phyloP scores from a whole-genome alignment of 441 rosid species.

The Populus trichocarpa region DNA sequence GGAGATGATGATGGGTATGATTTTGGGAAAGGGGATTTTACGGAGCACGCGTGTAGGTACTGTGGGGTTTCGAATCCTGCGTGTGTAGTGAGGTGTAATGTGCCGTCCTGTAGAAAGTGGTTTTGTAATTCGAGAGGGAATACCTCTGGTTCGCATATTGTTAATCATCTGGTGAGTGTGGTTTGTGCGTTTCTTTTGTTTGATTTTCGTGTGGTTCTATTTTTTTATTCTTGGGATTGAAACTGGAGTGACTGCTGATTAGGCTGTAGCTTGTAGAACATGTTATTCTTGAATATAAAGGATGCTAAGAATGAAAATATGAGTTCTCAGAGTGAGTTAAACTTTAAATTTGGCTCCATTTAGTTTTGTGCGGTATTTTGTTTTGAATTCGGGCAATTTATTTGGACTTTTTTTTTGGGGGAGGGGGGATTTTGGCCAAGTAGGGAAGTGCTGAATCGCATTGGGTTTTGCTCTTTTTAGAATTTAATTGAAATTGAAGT shows the following conservation, averaged over 20 bases:
- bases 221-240: neutral
- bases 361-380: neutral
- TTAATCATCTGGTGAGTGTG: slow-evolving; percentile 85
- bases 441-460: neutral
- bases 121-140: slow-evolving; percentile 99
- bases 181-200: neutral
- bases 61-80: slow-evolving; percentile 99
- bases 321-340: neutral
- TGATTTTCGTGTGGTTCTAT: neutral
- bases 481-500: neutral
- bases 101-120: slow-evolving; percentile 98
- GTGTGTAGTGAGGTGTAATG: slow-evolving; percentile 95
- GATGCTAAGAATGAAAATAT: neutral
- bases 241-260: neutral
- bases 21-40: slow-evolving; percentile 77
- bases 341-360: neutral
- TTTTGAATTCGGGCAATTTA: no score
- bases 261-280: neutral
- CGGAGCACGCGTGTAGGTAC: slow-evolving; percentile 93
- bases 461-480: neutral
- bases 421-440: neutral
- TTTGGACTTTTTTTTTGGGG: no score
- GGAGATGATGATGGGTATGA: slow-evolving; percentile 80
- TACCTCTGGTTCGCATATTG: slow-evolving; percentile 98
- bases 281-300: neutral